Evolutionary conservation across 441 rosid species (phyloP).

Genomic region (Aleurites moluccanus): DNA sequence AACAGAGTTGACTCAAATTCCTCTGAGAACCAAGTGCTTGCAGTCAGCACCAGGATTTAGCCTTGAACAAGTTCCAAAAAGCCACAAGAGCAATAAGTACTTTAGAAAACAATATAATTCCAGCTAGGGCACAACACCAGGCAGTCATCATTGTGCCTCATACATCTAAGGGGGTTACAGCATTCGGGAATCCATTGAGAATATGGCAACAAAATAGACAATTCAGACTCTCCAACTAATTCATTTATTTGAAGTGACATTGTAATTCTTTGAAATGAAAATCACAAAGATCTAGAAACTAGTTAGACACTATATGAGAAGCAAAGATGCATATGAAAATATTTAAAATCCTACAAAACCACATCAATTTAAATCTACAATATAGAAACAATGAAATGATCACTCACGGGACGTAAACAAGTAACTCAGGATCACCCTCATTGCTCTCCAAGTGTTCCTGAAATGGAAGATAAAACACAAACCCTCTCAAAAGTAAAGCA

Average conservation of each 20-base stretch:
- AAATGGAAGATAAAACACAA: not conserved
- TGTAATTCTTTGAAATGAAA: not conserved
- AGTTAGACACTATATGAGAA: not conserved
- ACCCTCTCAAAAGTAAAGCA: not conserved
- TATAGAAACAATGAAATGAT: not conserved
- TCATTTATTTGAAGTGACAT: not conserved
- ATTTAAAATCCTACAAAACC: not conserved
- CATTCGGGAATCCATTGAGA: not conserved
- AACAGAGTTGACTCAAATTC: not conserved
- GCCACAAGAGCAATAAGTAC: not conserved
- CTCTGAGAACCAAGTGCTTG: not conserved
- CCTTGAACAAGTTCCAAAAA: not conserved
- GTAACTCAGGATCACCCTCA: constrained; percentile 94
- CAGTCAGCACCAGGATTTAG: not conserved
- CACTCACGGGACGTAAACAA: constrained; percentile 89
- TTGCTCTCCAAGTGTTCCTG: constrained; percentile 94
- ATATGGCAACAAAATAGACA: not conserved
- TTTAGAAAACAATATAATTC: not conserved
- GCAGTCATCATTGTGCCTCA: not conserved
- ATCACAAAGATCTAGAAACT: not conserved
- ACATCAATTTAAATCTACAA: not conserved
- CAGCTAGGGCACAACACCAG: not conserved
- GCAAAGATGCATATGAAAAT: not conserved
- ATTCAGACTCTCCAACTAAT: not conserved
- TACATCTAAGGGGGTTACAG: not conserved